Base-by-base conservation (phyloP, 139 green algal genomes). In the Ettlia oleoabundans region DNA sequence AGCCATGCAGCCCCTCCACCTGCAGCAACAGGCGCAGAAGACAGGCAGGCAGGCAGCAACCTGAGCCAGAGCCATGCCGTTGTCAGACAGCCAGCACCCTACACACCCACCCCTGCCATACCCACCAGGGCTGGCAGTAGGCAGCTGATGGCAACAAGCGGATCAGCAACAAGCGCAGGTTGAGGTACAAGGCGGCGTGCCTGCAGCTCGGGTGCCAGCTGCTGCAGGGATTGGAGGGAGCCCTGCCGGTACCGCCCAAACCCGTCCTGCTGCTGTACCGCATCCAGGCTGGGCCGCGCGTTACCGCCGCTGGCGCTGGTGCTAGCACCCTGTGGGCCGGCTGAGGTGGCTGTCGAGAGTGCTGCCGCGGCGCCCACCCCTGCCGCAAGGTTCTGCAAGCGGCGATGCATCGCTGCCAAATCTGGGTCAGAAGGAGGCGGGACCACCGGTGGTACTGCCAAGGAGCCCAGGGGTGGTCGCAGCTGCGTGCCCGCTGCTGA, bases 211-310 rank as follows among this genome's bases (percentile, higher is more conserved):
- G 51, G 72, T 10, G 65, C 73, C 73, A 69, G 73, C 35, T 53
- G 73, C 52, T 80, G 73, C 73, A 80, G 55, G 53, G 32, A 68
- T 51, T 68, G 73, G 19, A 80, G 53, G 35, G 53, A 69, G 51
- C 73, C 73, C 73, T 68, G 52, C 35, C 73, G 73, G 73, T 80
- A 80, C 35, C 73, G 58, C 35, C 73, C 73, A 53, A 80, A 80
- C 2, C 73, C 73, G 53, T 80, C 73, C 37, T 33, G 52, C 37
- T 67, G 22, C 53, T 80, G 73, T 0, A 53, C 73, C 7, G 52
- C 58, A 26, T 80, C 73, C 73, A 80, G 53, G 5, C 32, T 52
- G 18, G 73, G 33, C 53, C n/a, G n/a, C n/a, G n/a, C n/a, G n/a
- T n/a, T n/a, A n/a, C n/a, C n/a, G n/a, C n/a, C n/a, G n/a, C n/a